phyloP scores from a whole-genome alignment of 176 grass and related monocot genomes.

The Rhynchospora pubera region DNA sequence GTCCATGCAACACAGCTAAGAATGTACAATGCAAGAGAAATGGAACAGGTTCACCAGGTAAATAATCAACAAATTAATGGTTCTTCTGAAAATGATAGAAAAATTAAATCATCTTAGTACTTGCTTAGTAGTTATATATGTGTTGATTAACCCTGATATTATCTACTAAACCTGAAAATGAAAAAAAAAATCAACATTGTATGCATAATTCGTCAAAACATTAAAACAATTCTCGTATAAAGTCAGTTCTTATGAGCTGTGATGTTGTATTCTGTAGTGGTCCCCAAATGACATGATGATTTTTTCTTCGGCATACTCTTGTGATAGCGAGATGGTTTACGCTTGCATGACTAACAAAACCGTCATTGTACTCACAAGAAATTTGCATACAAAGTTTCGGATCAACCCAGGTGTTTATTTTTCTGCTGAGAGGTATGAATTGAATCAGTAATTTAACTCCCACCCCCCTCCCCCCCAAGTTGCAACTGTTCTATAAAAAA shows the following conservation, averaged over 20 bases:
- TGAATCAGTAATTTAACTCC: too few relatives aligned
- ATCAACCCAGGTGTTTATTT: slow-evolving; percentile 11
- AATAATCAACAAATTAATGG: not conserved
- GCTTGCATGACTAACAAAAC: not conserved
- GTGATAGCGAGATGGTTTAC: slow-evolving; percentile 20
- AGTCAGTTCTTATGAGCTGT: not conserved
- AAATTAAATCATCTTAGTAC: not conserved
- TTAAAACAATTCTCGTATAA: not conserved
- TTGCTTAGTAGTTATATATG: not conserved
- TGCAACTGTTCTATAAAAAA: too few relatives aligned
- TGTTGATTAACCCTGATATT: not conserved
- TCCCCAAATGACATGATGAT: slow-evolving; percentile 11
- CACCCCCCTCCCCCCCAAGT: too few relatives aligned
- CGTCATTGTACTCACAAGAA: slow-evolving; percentile 4
- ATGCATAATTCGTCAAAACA: not conserved
- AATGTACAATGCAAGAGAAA: slow-evolving; percentile 24
- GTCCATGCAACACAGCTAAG: slow-evolving; percentile 26
- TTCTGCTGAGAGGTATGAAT: too few relatives aligned
- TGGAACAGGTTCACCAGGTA: slow-evolving; percentile 29
- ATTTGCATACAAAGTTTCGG: not conserved
- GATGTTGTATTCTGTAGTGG: slow-evolving; percentile 9
- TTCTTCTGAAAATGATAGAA: not conserved
- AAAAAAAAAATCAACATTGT: not conserved
- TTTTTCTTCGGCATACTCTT: slow-evolving; percentile 20
- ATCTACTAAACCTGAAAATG: not conserved